Conservation (phyloP, 1,139 yeast species). For the Yarrowia galli region DNA sequence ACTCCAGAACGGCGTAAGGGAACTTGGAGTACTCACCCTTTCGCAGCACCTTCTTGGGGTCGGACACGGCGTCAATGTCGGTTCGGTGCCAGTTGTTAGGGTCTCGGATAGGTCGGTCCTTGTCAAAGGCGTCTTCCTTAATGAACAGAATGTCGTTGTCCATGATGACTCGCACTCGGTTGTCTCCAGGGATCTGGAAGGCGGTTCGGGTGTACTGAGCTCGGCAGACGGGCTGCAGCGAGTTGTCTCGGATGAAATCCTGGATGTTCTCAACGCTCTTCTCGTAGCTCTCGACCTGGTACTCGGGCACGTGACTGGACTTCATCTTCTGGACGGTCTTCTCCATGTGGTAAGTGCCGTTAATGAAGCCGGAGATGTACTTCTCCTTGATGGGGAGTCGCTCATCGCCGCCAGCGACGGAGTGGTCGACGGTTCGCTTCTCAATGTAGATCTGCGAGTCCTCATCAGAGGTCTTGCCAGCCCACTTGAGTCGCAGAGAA, state of each 20-base stretch:
- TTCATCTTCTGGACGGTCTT: slow-evolving; percentile 61
- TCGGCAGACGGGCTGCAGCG: slow-evolving; percentile 84
- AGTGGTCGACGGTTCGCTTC: slow-evolving; percentile 71
- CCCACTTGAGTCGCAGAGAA: slow-evolving; percentile 88
- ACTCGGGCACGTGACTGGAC: slow-evolving; percentile 59
- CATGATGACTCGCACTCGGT: slow-evolving; percentile 83
- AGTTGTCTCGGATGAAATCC: slow-evolving; percentile 66
- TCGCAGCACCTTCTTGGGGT: slow-evolving; percentile 76
- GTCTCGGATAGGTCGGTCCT: slow-evolving; percentile 85
- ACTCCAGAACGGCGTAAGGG: slow-evolving; percentile 92
- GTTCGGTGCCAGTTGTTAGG: slow-evolving; percentile 90
- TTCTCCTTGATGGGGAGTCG: slow-evolving; percentile 79
- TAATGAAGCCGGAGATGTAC: slow-evolving; percentile 69
- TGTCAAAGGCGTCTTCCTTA: slow-evolving; percentile 89
- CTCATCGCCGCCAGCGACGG: slow-evolving; percentile 56
- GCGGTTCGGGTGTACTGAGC: slow-evolving; percentile 91
- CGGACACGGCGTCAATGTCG: slow-evolving; percentile 80
- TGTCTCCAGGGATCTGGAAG: slow-evolving; percentile 97
- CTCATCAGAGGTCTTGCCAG: slow-evolving; percentile 72
- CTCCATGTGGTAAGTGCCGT: slow-evolving; percentile 56
- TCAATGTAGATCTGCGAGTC: slow-evolving; percentile 82
- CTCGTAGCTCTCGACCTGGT: slow-evolving; percentile 61
- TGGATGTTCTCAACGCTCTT: slow-evolving; percentile 66
- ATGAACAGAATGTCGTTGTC: slow-evolving; percentile 88
- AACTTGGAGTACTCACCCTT: slow-evolving; percentile 86